Evolutionary conservation across 1,139 yeast species (phyloP), one percentile per base, ranked within the genome.

Genomic region (Kazachstania sp.): DNA sequence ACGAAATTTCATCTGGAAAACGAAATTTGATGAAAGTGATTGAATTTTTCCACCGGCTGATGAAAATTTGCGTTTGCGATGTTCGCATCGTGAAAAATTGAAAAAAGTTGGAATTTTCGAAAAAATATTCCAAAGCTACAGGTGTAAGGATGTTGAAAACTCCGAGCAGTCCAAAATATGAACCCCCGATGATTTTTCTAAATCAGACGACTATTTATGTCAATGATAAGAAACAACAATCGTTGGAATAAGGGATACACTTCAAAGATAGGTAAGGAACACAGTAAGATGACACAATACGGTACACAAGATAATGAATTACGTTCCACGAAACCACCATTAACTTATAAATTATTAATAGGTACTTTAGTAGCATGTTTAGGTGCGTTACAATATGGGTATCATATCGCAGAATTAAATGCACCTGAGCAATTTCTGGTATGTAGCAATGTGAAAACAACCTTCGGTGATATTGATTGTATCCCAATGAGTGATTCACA

Each of bases 301-400:
- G 42, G 42, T 29, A 31, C 42, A 29, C 32, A 18, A n/a, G 28
- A 8, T 29, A 18, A 16, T 15, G 42, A 7, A 5, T 16, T 12
- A 16, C 16, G 29, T 37, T 11, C 32, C 2, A 28, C 6, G n/a
- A 13, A 16, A 9, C 41, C 41, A 6, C 11, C 12, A 6, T 32
- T 52, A 3, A 49, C 52, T 7, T 37, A 26, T 7, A 34, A 37
- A 3, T 37, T 52, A 31, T 12, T 46, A 5, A 34, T 46, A 9
- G 49, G 50, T 7, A 49, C 53, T 2, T 15, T 39, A 7, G 73
- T 82, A 11, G 79, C 82, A 2, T 81, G 90, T 54, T 59, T 86
- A 32, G 83, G 87, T 8, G 79, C 94, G 1, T 67, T 87, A n/a
- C 95, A 86, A 61, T 88, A 82, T 65, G 97, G 97, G 2, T 86